phyloP scores from a whole-genome alignment of 441 rosid genomes.

The Dalechampia spathulata region DNA sequence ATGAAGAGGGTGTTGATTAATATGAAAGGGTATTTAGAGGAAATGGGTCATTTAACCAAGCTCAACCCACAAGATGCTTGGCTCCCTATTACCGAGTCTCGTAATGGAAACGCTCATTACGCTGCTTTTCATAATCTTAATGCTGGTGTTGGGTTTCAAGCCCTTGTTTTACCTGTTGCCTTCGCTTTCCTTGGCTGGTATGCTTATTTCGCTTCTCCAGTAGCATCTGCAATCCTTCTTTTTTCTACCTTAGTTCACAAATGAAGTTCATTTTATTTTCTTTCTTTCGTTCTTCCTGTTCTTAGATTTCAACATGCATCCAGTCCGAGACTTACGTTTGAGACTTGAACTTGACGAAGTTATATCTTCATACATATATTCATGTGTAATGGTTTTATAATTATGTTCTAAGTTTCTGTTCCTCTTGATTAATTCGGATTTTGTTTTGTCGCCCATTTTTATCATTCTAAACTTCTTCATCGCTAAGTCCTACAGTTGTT shows the following conservation, averaged over 20 bases:
- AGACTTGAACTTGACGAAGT: too few species aligned
- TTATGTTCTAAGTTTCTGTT: neutral
- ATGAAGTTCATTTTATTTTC: neutral
- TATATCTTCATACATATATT: too few species aligned
- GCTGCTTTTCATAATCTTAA: conserved; percentile 94
- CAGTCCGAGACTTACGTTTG: too few species aligned
- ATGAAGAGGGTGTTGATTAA: conserved; percentile 88
- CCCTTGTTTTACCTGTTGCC: conserved; percentile 86
- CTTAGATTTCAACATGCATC: too few species aligned
- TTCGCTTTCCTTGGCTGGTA: conserved; percentile 97
- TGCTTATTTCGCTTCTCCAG: neutral
- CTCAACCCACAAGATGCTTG: conserved; percentile 97
- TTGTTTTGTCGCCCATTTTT: too few species aligned
- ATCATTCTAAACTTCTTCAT: too few species aligned
- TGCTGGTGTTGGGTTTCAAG: conserved; percentile 96
- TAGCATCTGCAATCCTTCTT: neutral
- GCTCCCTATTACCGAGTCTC: conserved; percentile 95
- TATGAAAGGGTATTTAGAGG: conserved; percentile 93
- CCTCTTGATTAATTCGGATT: too few species aligned
- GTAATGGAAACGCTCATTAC: conserved; percentile 93
- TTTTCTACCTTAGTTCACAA: too few species aligned
- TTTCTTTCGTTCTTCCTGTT: too few species aligned
- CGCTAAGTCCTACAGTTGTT: too few species aligned
- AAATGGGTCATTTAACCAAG: conserved; percentile 89
- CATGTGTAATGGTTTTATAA: neutral